Evolutionary conservation across 768 basidiomycete species (phyloP).

Genomic region (Coprinopsis strossmayeri): DNA sequence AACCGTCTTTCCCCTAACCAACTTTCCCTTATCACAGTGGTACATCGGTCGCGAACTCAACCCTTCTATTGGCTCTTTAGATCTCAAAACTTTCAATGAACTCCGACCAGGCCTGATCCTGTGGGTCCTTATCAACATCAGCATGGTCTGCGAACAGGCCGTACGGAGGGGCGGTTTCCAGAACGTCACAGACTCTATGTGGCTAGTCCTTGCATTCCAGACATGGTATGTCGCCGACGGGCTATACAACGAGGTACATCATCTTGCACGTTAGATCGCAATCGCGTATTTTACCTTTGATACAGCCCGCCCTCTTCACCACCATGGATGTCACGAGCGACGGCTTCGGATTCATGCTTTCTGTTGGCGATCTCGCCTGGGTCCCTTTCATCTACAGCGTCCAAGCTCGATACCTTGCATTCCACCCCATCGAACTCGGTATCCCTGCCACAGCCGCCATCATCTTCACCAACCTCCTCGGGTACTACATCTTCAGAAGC

Average conservation of each 20-base stretch:
- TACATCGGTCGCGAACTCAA: constrained; percentile 95
- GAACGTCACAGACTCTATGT: constrained; percentile 83
- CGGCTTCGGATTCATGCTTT: constrained; percentile 98
- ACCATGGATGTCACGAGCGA: constrained; percentile 98
- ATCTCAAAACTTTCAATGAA: constrained; percentile 71
- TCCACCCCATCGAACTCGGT: constrained; percentile 76
- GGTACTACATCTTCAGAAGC: constrained; percentile 87
- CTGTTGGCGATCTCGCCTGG: constrained; percentile 88
- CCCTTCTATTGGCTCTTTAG: constrained; percentile 71
- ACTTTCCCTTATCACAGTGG: constrained; percentile 42
- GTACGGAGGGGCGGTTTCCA: constrained; percentile 63
- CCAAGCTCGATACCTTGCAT: constrained; percentile 94
- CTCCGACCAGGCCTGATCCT: constrained; percentile 86
- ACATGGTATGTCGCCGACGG: constrained; percentile 80
- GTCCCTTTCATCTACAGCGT: constrained; percentile 93
- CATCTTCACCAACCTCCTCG: constrained; percentile 56
- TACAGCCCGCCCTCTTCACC: constrained; percentile 78
- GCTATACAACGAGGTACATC: constrained; percentile 79
- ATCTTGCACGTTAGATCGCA: background rate
- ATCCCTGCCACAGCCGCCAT: constrained; percentile 48
- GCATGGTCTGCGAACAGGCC: constrained; percentile 88
- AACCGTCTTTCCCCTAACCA: background rate
- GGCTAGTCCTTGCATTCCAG: constrained; percentile 83
- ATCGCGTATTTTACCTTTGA: background rate
- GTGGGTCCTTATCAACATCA: constrained; percentile 87